These are phyloP conservation scores for Rhynchospora pubera DNA, from an alignment of 176 grass and related monocot genomes.

Conservation along the genomic window DNA sequence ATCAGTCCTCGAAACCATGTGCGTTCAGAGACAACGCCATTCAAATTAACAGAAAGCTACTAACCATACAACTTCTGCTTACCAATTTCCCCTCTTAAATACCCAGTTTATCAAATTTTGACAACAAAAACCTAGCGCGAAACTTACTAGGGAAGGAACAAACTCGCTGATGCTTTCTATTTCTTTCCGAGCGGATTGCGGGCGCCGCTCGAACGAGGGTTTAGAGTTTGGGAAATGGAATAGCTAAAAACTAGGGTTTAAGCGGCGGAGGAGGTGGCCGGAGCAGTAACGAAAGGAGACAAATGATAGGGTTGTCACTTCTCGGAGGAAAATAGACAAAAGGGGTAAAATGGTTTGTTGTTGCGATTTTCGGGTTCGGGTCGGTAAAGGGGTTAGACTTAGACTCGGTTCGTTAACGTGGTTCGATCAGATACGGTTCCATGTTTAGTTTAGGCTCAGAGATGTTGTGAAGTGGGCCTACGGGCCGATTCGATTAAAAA, in stretches of 20 bases:
- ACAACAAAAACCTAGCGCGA: background rate
- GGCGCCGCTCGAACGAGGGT: background rate
- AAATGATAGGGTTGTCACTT: background rate
- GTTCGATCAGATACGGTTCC: background rate
- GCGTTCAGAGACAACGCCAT: background rate
- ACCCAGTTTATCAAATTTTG: background rate
- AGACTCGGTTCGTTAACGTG: background rate
- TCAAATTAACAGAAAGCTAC: background rate
- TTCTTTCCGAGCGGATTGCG: background rate
- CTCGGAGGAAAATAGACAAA: background rate
- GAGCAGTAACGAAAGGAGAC: background rate
- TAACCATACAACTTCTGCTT: background rate
- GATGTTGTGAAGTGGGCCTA: too few relatives aligned
- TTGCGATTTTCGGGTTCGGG: background rate
- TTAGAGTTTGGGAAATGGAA: background rate
- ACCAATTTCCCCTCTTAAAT: background rate
- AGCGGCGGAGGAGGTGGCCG: background rate
- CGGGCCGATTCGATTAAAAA: too few relatives aligned
- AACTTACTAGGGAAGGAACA: constrained; percentile 2
- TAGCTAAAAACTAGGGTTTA: background rate
- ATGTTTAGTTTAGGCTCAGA: too few relatives aligned
- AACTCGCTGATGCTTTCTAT: background rate
- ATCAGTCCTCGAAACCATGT: background rate
- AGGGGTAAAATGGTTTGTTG: background rate
- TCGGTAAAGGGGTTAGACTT: background rate